Conservation (phyloP, 2,329 filamentous ascomycete genomes). For the Lachnellula occidentalis region DNA sequence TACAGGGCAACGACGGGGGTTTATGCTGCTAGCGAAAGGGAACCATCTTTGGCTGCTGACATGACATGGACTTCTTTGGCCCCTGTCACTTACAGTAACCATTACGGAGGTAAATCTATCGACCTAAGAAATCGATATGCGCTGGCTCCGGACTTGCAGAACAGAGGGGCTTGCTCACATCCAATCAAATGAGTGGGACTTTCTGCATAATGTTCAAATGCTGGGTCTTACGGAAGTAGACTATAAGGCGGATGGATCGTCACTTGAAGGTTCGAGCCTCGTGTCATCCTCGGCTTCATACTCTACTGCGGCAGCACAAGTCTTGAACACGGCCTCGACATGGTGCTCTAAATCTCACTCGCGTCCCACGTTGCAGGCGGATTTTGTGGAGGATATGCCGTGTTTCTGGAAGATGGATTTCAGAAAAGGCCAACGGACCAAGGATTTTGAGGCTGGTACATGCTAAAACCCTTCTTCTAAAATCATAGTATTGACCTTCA, state of each 20-base stretch:
- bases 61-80: neutral
- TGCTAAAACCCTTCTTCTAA: slow-evolving; percentile 16
- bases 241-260: slow-evolving; percentile 4
- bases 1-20: neutral
- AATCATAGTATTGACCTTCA: slow-evolving; percentile 9
- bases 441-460: slow-evolving; percentile 15
- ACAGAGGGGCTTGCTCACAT: slow-evolving; percentile 1
- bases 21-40: too few relatives aligned
- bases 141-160: slow-evolving; percentile 7
- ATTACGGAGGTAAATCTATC: too few relatives aligned
- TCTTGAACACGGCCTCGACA: neutral
- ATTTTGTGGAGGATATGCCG: neutral
- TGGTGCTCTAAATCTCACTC: neutral
- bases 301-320: neutral
- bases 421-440: neutral
- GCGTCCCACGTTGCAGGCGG: neutral
- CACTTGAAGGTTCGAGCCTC: slow-evolving; percentile 1
- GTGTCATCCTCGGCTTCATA: slow-evolving; percentile 2
- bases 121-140: slow-evolving; percentile 13
- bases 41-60: neutral
- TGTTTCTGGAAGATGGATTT: neutral
- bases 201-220: slow-evolving; percentile 17
- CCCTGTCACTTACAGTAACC: slow-evolving; percentile 5
- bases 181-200: slow-evolving; percentile 5
- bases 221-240: slow-evolving; percentile 11